A percentile compares a stretch with the other conserved stretches of the same genome.
These are phyloP conservation scores for Aspergillus heteromorphus DNA, from an alignment of 495 filamentous ascomycete genomes.

Conservation along the genomic window DNA sequence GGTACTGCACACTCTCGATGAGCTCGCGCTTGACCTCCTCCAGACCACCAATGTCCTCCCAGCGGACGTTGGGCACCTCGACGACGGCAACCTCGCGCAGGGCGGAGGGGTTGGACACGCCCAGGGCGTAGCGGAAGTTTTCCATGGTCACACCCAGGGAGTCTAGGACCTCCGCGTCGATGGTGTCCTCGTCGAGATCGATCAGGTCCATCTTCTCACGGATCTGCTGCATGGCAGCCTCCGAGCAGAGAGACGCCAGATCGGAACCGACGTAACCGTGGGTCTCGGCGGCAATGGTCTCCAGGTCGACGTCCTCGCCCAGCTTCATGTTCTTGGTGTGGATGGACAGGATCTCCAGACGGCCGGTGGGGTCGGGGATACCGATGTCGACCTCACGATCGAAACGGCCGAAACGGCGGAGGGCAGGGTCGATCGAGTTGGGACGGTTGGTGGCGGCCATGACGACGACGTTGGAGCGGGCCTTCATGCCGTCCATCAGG, in stretches of 20 bases:
- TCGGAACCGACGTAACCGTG: conserved; percentile 99
- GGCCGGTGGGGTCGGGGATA: conserved; percentile 95
- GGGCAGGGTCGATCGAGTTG: conserved; percentile 91
- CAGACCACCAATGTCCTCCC: conserved; percentile 98
- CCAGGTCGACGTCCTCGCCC: conserved; percentile 91
- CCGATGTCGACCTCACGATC: conserved; percentile 98
- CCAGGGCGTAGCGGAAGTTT: conserved; percentile 97
- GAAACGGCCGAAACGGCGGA: conserved; percentile 93
- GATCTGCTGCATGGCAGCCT: conserved; percentile 99
- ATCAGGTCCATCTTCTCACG: conserved; percentile 99
- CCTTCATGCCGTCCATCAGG: conserved; percentile 99
- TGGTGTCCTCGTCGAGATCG: conserved; percentile 97
- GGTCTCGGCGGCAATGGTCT: conserved; percentile 94
- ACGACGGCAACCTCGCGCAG: conserved; percentile 98
- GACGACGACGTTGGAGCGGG: conserved; percentile 93
- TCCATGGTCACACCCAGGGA: conserved; percentile 99
- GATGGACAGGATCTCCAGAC: conserved; percentile 97
- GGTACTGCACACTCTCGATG: conserved; percentile 98
- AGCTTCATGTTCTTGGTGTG: conserved; percentile 99
- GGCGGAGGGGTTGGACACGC: conserved; percentile 96
- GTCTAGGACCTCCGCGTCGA: conserved; percentile 96
- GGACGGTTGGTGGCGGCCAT: conserved; percentile 98
- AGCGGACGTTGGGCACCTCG: conserved; percentile 97
- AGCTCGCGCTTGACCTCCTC: conserved; percentile 99
- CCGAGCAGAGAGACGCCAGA: conserved; percentile 96